Percentiles rank a stretch among this genome's conserved stretches.
phyloP scores from a whole-genome alignment of 768 basidiomycete genomes.

The Russula sp. region DNA sequence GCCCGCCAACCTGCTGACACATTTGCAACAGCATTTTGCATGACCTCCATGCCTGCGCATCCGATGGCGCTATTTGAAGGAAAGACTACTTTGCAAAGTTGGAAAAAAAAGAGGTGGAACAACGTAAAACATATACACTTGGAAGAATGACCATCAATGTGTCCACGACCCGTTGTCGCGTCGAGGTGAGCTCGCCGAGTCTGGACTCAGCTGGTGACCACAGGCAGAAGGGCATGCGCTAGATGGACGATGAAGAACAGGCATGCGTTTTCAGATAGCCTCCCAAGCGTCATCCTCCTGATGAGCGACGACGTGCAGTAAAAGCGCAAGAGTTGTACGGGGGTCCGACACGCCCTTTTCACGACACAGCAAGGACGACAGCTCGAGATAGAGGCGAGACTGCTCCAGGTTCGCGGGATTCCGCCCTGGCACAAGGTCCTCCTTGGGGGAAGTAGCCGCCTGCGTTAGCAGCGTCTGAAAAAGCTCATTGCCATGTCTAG shows the following conservation, averaged over 20 bases:
- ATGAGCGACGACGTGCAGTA: slow-evolving; percentile 37
- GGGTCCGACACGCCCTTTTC: slow-evolving; percentile 38
- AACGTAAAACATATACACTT: slow-evolving; percentile 30
- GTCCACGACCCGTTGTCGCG: slow-evolving; percentile 44
- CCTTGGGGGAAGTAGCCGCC: slow-evolving; percentile 30
- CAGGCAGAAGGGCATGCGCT: slow-evolving; percentile 38
- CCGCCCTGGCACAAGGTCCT: slow-evolving; percentile 24
- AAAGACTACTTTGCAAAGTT: slow-evolving; percentile 29
- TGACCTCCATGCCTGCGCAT: slow-evolving; percentile 31
- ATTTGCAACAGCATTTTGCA: slow-evolving; percentile 39
- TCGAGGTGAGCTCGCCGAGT: slow-evolving; percentile 29
- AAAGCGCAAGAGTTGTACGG: slow-evolving; percentile 45
- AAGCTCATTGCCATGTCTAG: slow-evolving; percentile 34
- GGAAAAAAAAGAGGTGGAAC: background rate
- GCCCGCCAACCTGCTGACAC: slow-evolving; percentile 33
- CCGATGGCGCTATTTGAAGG: slow-evolving; percentile 25
- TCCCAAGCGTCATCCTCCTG: slow-evolving; percentile 42
- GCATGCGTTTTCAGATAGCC: slow-evolving; percentile 38
- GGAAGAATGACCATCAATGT: slow-evolving; percentile 43
- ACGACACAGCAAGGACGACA: slow-evolving; percentile 38
- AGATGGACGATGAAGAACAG: slow-evolving; percentile 40
- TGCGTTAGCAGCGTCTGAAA: slow-evolving; percentile 35
- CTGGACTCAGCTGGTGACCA: slow-evolving; percentile 27
- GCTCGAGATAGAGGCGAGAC: slow-evolving; percentile 39
- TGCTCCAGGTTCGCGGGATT: slow-evolving; percentile 31